Evolutionary conservation across 169 alveolate genomes (phyloP).

Genomic region (Plasmodium gonderi): DNA sequence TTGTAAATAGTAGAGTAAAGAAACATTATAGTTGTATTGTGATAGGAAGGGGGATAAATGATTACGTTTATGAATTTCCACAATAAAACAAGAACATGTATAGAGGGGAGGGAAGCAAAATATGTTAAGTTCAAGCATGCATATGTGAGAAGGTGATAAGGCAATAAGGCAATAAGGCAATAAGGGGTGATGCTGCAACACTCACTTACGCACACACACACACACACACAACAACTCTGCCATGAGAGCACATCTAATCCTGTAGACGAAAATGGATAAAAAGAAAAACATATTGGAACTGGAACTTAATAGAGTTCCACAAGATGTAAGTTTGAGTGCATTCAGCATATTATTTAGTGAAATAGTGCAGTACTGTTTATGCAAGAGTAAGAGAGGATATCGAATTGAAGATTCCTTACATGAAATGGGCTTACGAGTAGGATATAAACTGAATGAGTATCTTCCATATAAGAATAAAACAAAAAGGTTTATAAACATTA

Average conservation of each 20-base stretch:
- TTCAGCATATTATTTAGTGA: conserved; percentile 84
- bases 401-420: conserved; percentile 86
- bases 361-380: conserved; percentile 84
- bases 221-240: too few species aligned
- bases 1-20: too few species aligned
- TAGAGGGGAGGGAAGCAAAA: too few species aligned
- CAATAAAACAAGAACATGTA: too few species aligned
- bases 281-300: background rate
- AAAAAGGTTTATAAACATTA: conserved; percentile 80
- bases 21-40: too few species aligned
- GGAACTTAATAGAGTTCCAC: conserved; percentile 21
- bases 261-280: conserved; percentile 4
- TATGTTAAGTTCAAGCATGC: too few species aligned
- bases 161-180: too few species aligned
- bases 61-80: too few species aligned
- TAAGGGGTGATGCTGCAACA: too few species aligned
- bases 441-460: conserved; percentile 82
- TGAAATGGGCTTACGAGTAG: conserved; percentile 86
- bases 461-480: conserved; percentile 78
- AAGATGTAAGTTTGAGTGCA: conserved; percentile 82
- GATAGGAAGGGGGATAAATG: too few species aligned
- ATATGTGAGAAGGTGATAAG: too few species aligned
- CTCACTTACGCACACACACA: too few species aligned
- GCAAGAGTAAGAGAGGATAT: conserved; percentile 81
- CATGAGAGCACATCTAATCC: background rate